A percentile compares a stretch with the other conserved stretches of the same genome.
These are phyloP conservation scores for Albugo candida DNA, from an alignment of 352 stramenopile species.

Conservation along the genomic window DNA sequence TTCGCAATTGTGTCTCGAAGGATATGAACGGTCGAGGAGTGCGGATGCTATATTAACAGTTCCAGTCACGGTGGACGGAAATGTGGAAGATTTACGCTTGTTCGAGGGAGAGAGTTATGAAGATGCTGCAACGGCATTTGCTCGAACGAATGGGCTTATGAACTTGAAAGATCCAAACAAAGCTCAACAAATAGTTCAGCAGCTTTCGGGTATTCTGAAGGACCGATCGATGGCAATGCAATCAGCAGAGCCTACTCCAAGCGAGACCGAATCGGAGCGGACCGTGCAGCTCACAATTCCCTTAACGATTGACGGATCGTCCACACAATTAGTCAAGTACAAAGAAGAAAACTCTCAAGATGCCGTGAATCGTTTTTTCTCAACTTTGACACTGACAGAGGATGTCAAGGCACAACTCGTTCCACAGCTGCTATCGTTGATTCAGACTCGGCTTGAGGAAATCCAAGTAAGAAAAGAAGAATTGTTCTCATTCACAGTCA, in stretches of 20 bases:
- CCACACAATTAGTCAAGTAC: slow-evolving; percentile 31
- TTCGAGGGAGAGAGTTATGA: slow-evolving; percentile 46
- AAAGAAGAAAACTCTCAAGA: slow-evolving; percentile 31
- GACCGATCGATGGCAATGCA: slow-evolving; percentile 36
- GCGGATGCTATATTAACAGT: slow-evolving; percentile 47
- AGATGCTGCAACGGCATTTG: slow-evolving; percentile 37
- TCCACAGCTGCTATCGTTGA: slow-evolving; percentile 29
- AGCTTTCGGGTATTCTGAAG: slow-evolving; percentile 45
- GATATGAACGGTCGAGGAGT: background rate
- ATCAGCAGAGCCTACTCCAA: slow-evolving; percentile 5
- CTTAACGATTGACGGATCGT: slow-evolving; percentile 28
- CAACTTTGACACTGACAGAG: slow-evolving; percentile 27
- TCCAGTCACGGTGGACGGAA: slow-evolving; percentile 40
- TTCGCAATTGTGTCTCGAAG: background rate
- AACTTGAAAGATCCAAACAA: slow-evolving; percentile 21
- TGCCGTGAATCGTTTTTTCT: slow-evolving; percentile 48
- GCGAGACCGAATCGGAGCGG: background rate
- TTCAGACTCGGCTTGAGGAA: slow-evolving; percentile 36
- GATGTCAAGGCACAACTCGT: slow-evolving; percentile 44
- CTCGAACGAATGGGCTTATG: slow-evolving; percentile 33
- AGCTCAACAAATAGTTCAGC: slow-evolving; percentile 33
- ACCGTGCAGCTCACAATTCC: slow-evolving; percentile 39
- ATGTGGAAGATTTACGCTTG: slow-evolving; percentile 33
- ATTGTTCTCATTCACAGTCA: slow-evolving; percentile 33
- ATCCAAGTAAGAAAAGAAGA: slow-evolving; percentile 30